Percentiles rank a stretch among this genome's conserved stretches.
These are phyloP conservation scores for Isochrysis galbana DNA, from an alignment of 78 protist species.

Conservation along the genomic window DNA sequence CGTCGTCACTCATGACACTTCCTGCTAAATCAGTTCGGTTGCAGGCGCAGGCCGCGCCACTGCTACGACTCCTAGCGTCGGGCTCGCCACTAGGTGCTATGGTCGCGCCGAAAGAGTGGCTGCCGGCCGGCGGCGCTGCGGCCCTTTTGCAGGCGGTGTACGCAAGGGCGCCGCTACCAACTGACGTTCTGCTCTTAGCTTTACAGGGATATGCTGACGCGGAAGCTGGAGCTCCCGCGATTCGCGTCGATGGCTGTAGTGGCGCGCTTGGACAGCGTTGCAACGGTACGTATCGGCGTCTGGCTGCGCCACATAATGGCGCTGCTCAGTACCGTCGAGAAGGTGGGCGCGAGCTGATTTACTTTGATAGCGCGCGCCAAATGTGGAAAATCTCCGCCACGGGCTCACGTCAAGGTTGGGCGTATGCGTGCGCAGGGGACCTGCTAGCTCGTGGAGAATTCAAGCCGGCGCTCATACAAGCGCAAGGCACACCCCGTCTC, in stretches of 20 bases:
- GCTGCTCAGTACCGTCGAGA: neutral
- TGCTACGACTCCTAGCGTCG: neutral
- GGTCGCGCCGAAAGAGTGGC: neutral
- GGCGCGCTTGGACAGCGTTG: neutral
- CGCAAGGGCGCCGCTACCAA: neutral
- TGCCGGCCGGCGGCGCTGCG: neutral
- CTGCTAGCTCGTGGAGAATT: too few species aligned
- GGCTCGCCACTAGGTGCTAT: neutral
- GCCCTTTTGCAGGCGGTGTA: neutral
- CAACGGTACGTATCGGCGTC: neutral
- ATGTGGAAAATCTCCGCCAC: neutral
- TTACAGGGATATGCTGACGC: neutral
- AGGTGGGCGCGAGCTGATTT: neutral
- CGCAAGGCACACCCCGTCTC: too few species aligned
- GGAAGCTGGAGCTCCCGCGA: neutral
- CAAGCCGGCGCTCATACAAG: too few species aligned
- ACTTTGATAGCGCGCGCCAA: neutral
- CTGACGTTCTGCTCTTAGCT: neutral
- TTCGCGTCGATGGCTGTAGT: neutral
- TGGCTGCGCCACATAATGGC: neutral
- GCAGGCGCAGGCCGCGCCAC: neutral
- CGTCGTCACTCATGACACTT: neutral
- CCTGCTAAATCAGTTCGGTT: neutral
- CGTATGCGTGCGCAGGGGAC: too few species aligned
- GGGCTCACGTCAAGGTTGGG: neutral